Conservation (phyloP, 345 rosid genomes). For the Brassica cretica region DNA sequence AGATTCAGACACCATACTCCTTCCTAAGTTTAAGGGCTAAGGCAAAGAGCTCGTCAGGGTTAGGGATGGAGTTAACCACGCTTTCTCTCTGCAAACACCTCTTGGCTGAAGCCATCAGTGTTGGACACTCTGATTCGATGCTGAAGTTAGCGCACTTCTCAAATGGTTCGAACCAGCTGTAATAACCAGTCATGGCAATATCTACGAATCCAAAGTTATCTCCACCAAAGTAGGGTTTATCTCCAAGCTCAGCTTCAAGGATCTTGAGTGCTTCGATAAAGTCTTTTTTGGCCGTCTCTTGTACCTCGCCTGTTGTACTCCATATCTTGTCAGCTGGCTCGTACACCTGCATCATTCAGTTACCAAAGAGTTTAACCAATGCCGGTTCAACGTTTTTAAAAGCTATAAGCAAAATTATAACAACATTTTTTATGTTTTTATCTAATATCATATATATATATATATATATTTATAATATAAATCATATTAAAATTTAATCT, state of each 20-base stretch:
- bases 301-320: constrained; percentile 36
- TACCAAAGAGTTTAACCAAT: background rate
- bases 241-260: constrained; percentile 40
- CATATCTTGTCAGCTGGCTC: constrained; percentile 28
- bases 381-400: too few species aligned
- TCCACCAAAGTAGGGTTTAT: constrained; percentile 40
- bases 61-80: constrained; percentile 27
- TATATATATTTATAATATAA: too few species aligned
- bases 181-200: constrained; percentile 35
- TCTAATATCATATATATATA: too few species aligned
- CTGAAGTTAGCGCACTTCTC: constrained; percentile 39
- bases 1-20: constrained; percentile 19
- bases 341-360: constrained; percentile 16
- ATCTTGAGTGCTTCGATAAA: constrained; percentile 32
- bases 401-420: too few species aligned
- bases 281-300: constrained; percentile 36
- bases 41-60: constrained; percentile 3
- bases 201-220: constrained; percentile 33
- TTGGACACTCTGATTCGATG: constrained; percentile 36
- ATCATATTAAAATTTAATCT: too few species aligned
- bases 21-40: constrained; percentile 26
- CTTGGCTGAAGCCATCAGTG: constrained; percentile 28
- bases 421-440: too few species aligned
- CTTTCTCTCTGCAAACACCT: constrained; percentile 35
- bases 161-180: constrained; percentile 33